These are phyloP conservation scores for Sugiyamaella mastotermitis DNA, from an alignment of 805 yeast species.

Conservation along the genomic window DNA sequence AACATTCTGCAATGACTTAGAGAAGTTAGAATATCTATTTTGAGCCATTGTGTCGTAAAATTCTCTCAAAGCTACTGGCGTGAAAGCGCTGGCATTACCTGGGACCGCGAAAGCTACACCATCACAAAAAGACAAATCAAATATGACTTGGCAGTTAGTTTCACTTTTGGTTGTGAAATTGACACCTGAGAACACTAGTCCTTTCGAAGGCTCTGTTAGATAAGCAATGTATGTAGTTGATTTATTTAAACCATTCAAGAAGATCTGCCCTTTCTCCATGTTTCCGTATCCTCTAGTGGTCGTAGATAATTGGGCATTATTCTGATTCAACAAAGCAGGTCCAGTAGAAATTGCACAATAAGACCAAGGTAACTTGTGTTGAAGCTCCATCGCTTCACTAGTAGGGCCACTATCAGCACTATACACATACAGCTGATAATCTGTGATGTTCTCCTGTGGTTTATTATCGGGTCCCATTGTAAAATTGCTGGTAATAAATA, in stretches of 20 bases:
- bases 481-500: constrained; percentile 56
- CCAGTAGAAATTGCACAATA: constrained; percentile 68
- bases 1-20: constrained; percentile 67
- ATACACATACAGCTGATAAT: constrained; percentile 20
- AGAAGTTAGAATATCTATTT: constrained; percentile 55
- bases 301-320: constrained; percentile 25
- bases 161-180: constrained; percentile 49
- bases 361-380: constrained; percentile 33
- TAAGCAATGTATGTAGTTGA: constrained; percentile 62
- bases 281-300: constrained; percentile 43
- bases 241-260: constrained; percentile 51
- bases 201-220: constrained; percentile 49
- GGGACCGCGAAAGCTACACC: constrained; percentile 89
- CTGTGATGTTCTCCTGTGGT: constrained; percentile 8
- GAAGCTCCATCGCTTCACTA: neutral
- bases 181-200: constrained; percentile 53
- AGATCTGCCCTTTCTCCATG: constrained; percentile 49
- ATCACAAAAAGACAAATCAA: constrained; percentile 67
- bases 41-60: constrained; percentile 63
- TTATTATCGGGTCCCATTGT: constrained; percentile 17
- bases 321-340: constrained; percentile 34
- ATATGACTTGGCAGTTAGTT: constrained; percentile 65
- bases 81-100: constrained; percentile 33
- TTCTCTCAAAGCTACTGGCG: constrained; percentile 32
- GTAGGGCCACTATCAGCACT: constrained; percentile 1